Conservation (phyloP, 768 basidiomycete genomes). For the Boletus rufocinnamomeus region DNA sequence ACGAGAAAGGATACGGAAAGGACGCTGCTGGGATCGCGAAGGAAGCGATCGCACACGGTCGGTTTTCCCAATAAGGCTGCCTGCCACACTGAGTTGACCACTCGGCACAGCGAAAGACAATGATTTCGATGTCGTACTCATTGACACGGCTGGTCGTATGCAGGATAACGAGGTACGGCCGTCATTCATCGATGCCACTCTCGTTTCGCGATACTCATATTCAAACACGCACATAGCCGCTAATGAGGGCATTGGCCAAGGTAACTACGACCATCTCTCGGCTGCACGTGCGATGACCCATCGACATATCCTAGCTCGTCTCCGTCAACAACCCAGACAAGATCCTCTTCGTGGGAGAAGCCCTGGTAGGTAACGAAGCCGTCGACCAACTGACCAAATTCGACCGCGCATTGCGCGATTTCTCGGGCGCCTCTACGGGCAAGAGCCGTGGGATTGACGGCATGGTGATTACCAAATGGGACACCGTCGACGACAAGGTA, state of each 20-base stretch:
- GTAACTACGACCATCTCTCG: slow-evolving; percentile 37
- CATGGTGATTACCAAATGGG: slow-evolving; percentile 99
- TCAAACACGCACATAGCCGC: slow-evolving; percentile 52
- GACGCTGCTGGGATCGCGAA: slow-evolving; percentile 98
- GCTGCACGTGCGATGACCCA: slow-evolving; percentile 1
- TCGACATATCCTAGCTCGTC: slow-evolving; percentile 61
- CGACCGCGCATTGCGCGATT: slow-evolving; percentile 90
- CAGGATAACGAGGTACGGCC: no score
- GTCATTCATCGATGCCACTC: not conserved
- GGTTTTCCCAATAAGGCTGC: slow-evolving; percentile 18
- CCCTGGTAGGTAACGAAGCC: no score
- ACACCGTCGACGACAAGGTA: slow-evolving; percentile 97
- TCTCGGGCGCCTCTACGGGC: slow-evolving; percentile 68
- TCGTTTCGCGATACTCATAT: slow-evolving; percentile 1
- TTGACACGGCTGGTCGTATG: slow-evolving; percentile 97
- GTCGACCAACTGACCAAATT: no score
- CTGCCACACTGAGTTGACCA: not conserved
- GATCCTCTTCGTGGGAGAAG: no score
- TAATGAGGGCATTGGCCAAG: slow-evolving; percentile 99
- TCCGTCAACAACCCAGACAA: slow-evolving; percentile 89
- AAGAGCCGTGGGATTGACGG: no score
- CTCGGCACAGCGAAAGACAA: slow-evolving; percentile 70
- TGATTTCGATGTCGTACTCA: slow-evolving; percentile 93
- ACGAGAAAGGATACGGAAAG: slow-evolving; percentile 96
- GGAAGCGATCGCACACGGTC: slow-evolving; percentile 91